A percentile compares a stretch with the other conserved stretches of the same genome.
Conservation (phyloP, 2,329 filamentous ascomycete species). For the Aureobasidium sp. region DNA sequence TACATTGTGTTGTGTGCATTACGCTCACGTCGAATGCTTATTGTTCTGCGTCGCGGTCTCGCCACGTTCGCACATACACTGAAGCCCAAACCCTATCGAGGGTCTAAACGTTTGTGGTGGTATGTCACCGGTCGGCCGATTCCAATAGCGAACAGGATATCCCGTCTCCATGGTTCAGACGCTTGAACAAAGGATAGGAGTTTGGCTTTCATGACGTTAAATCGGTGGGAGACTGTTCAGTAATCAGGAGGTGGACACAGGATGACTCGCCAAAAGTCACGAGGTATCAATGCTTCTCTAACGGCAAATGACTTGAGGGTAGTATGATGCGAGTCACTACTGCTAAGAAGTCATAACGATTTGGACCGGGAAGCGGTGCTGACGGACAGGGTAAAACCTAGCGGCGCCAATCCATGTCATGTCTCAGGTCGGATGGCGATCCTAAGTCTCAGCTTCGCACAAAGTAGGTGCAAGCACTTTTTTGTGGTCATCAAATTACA, state of each 20-base stretch:
- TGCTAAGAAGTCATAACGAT: background rate
- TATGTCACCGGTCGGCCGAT: background rate
- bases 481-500: background rate
- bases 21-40: background rate
- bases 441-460: slow-evolving; percentile 6
- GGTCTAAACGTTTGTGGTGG: background rate
- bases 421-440: background rate
- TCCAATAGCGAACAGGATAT: background rate
- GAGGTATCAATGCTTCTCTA: background rate
- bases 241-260: background rate
- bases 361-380: background rate
- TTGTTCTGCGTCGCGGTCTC: background rate
- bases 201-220: slow-evolving; percentile 7
- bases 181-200: background rate
- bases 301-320: background rate
- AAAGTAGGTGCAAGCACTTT: background rate
- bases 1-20: background rate
- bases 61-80: background rate
- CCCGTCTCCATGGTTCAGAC: background rate
- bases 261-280: slow-evolving; percentile 12
- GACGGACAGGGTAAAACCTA: slow-evolving; percentile 4
- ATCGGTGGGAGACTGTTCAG: slow-evolving; percentile 1
- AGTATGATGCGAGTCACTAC: background rate
- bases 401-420: slow-evolving; percentile 11
- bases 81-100: background rate